These are phyloP conservation scores for Fusarium begoniae DNA, from an alignment of 2,329 filamentous ascomycete species.

Conservation along the genomic window DNA sequence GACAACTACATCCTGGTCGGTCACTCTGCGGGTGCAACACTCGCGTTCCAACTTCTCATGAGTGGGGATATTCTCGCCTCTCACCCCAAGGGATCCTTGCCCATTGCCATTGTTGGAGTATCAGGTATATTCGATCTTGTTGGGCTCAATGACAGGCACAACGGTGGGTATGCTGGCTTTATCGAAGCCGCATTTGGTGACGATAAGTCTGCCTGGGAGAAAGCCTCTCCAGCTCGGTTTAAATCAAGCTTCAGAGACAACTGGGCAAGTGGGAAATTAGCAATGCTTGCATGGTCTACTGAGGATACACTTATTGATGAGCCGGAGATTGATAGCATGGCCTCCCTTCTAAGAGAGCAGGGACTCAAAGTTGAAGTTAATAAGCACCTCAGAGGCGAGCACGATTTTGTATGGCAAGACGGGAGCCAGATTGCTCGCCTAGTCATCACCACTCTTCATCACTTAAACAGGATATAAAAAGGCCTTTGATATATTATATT, in stretches of 20 bases:
- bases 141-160: conserved; percentile 58
- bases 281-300: conserved; percentile 56
- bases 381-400: conserved; percentile 62
- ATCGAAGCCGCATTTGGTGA: conserved; percentile 68
- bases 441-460: conserved; percentile 46
- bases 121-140: conserved; percentile 74
- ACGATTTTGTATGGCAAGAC: conserved; percentile 71
- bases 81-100: conserved; percentile 48
- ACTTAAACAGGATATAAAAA: conserved; percentile 17
- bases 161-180: conserved; percentile 64
- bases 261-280: conserved; percentile 49
- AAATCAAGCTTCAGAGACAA: conserved; percentile 52
- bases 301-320: conserved; percentile 63
- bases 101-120: conserved; percentile 66
- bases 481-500: not conserved
- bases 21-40: conserved; percentile 70
- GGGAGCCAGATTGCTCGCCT: conserved; percentile 65
- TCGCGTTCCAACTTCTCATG: conserved; percentile 70
- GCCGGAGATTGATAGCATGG: conserved; percentile 68
- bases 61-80: conserved; percentile 45
- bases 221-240: conserved; percentile 62
- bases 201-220: conserved; percentile 60
- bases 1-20: conserved; percentile 66
- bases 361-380: conserved; percentile 45
- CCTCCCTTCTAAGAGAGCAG: conserved; percentile 53